Evolutionary conservation across 2,329 filamentous ascomycete genomes (phyloP).

Genomic region (Zalaria sp.): DNA sequence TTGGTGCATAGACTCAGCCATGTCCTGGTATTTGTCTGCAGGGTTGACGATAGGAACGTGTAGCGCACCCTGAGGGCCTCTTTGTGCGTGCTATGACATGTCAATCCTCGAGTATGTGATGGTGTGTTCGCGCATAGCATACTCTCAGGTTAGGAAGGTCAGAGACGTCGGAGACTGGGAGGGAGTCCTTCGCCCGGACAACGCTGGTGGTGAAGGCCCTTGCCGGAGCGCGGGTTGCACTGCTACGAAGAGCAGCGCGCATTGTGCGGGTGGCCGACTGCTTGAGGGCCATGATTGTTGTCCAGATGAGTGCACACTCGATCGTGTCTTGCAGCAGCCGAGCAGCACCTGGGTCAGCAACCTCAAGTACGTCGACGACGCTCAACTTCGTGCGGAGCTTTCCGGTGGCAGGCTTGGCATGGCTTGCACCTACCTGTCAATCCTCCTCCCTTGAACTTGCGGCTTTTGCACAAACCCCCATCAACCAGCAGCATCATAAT

Average conservation of each 20-base stretch:
- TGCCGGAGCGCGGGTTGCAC: slow-evolving; percentile 10
- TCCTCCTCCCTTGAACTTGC: too few relatives aligned
- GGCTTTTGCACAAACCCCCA: too few relatives aligned
- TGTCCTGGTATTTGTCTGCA: slow-evolving; percentile 80
- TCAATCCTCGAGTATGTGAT: slow-evolving; percentile 1
- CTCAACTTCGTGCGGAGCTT: too few relatives aligned
- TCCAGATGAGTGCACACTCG: too few relatives aligned
- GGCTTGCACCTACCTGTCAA: too few relatives aligned
- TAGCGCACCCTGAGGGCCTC: slow-evolving; percentile 38
- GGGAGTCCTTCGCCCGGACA: slow-evolving; percentile 20
- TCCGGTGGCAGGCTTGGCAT: too few relatives aligned
- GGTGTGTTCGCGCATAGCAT: slow-evolving; percentile 7
- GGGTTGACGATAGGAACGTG: slow-evolving; percentile 76
- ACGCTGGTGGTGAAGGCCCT: slow-evolving; percentile 28
- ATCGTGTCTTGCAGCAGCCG: too few relatives aligned
- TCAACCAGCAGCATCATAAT: too few relatives aligned
- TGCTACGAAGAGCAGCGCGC: slow-evolving; percentile 4
- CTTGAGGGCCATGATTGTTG: slow-evolving; percentile 23
- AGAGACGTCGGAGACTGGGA: slow-evolving; percentile 22
- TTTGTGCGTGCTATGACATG: slow-evolving; percentile 24
- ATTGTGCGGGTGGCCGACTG: slow-evolving; percentile 20
- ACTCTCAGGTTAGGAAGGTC: slow-evolving; percentile 33
- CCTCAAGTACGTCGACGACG: too few relatives aligned
- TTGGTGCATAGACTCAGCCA: slow-evolving; percentile 75
- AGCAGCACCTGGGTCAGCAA: too few relatives aligned